Base-by-base conservation (phyloP, 1,139 yeast species). In the Geotrichum reessii region DNA sequence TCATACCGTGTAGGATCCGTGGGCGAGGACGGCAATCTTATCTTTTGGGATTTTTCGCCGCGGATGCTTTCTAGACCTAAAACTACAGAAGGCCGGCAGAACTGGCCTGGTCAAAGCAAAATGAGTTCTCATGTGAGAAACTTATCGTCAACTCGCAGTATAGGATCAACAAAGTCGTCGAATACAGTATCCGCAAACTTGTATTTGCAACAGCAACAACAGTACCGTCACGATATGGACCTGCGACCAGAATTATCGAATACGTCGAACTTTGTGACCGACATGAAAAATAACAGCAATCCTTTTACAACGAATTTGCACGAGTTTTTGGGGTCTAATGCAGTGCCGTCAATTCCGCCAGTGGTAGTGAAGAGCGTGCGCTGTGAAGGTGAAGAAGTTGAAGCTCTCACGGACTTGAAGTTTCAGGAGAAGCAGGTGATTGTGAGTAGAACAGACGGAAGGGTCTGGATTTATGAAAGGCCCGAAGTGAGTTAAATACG, bases 31-130 rank as follows among this genome's bases (percentile, higher is more conserved):
- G 90, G 91, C 0, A 78, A 79, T 58, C 72, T 87, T 8, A 71
- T 85, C 42, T 73, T 86, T 33, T 87, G 92, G 89, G 95, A 87
- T 65, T 85, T 87, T 69, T 82, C 84, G 56, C 86, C 87, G 49
- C 77, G 81, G 65, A 80, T 84, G 12, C 70, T 86, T 50, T 68
- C 67, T 21, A 61, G 71, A 47, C 75, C 74, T 6, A 63, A 67
- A 47, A 62, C 62, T 14, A 55, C 19, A 8, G 22, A 9, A 7
- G 27, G 47, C 14, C 51, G 17, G 46, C 31, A 50, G 4, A 28
- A 21, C 5, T 31, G 22, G 9, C 17, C 47, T 22, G 17, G 28
- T 17, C 17, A 22, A 22, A 12, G n/a, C 33, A 27, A 21, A 5
- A n/a, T 8, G 12, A 25, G 40, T 22, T 44, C 47, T 9, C 54